A percentile compares a stretch with the other conserved stretches of the same genome.
These are phyloP conservation scores for Pelargonium nanum DNA, from an alignment of 345 rosid genomes.

Conservation along the genomic window DNA sequence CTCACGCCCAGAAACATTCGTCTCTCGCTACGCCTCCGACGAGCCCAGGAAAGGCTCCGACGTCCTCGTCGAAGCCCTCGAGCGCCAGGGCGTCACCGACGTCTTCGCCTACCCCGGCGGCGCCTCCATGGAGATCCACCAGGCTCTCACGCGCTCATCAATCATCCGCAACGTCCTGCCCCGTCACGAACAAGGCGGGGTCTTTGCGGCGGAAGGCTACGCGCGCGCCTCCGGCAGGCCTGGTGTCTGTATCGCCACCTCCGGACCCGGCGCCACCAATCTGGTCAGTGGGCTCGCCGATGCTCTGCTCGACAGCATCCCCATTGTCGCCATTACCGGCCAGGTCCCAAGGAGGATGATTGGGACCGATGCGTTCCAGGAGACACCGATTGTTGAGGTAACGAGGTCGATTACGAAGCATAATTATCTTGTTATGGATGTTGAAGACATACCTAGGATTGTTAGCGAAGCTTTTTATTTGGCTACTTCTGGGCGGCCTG, in stretches of 20 bases:
- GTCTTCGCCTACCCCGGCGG: conserved; percentile 97
- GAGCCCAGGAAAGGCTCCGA: conserved; percentile 93
- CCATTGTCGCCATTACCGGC: conserved; percentile 81
- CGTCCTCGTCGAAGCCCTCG: conserved; percentile 85
- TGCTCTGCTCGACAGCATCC: conserved; percentile 80
- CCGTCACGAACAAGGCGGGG: conserved; percentile 93
- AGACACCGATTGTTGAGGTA: conserved; percentile 90
- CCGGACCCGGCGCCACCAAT: conserved; percentile 91
- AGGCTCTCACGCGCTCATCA: conserved; percentile 82
- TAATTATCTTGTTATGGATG: conserved; percentile 73
- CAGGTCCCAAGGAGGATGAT: conserved; percentile 95
- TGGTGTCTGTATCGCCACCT: conserved; percentile 91
- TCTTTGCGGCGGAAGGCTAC: conserved; percentile 92
- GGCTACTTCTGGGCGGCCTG: conserved; percentile 84
- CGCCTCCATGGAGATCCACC: conserved; percentile 98
- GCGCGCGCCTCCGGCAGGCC: conserved; percentile 79
- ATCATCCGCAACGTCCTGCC: conserved; percentile 77
- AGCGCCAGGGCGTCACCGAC: conserved; percentile 63
- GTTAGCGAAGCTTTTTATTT: conserved; percentile 70
- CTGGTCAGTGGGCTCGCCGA: conserved; percentile 85
- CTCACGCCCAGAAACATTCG: conserved; percentile 8
- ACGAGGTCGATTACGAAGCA: conserved; percentile 85
- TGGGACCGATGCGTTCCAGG: conserved; percentile 90
- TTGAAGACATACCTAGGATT: conserved; percentile 83
- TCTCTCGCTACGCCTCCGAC: conserved; percentile 42